Percentiles rank a stretch among this genome's conserved stretches.
Conservation (phyloP, 2,329 filamentous ascomycete genomes). For the Xylariomycetidae sp. region DNA sequence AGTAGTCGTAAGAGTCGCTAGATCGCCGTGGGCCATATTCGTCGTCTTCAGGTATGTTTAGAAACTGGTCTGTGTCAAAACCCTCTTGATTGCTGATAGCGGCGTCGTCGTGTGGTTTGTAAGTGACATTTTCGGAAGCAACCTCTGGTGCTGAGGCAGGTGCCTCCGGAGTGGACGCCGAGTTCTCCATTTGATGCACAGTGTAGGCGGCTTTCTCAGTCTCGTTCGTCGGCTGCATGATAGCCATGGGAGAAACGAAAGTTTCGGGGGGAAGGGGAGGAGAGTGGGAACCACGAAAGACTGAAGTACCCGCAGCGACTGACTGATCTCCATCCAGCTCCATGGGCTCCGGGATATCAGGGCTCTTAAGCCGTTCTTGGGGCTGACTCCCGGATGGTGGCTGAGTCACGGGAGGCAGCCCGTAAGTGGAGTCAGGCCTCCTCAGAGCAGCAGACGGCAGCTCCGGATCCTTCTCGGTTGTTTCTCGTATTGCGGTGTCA, state of each 20-base stretch:
- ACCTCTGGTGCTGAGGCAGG: constrained; percentile 20
- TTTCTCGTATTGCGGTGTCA: constrained; percentile 21
- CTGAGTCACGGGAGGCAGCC: constrained; percentile 26
- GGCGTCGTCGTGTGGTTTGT: constrained; percentile 12
- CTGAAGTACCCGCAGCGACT: constrained; percentile 15
- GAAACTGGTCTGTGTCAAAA: constrained; percentile 21
- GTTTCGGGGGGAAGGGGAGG: constrained; percentile 21
- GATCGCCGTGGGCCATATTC: constrained; percentile 21
- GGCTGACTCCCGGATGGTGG: constrained; percentile 20
- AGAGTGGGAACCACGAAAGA: constrained; percentile 23
- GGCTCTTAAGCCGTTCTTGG: constrained; percentile 28
- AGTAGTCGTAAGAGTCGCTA: constrained; percentile 24
- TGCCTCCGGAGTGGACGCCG: constrained; percentile 24
- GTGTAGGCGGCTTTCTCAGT: constrained; percentile 28
- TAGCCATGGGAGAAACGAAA: constrained; percentile 28
- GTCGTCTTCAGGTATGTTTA: constrained; percentile 24
- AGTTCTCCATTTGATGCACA: constrained; percentile 28
- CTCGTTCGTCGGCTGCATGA: constrained; percentile 27
- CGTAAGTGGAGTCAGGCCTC: constrained; percentile 19
- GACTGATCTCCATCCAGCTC: constrained; percentile 20
- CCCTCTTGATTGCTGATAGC: constrained; percentile 10
- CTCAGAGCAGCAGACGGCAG: constrained; percentile 23
- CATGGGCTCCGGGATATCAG: constrained; percentile 30
- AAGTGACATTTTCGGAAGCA: constrained; percentile 14
- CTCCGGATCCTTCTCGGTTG: constrained; percentile 22